Evolutionary conservation across 805 yeast species (phyloP).

Genomic region (Lipomyces spencermartinsiae): DNA sequence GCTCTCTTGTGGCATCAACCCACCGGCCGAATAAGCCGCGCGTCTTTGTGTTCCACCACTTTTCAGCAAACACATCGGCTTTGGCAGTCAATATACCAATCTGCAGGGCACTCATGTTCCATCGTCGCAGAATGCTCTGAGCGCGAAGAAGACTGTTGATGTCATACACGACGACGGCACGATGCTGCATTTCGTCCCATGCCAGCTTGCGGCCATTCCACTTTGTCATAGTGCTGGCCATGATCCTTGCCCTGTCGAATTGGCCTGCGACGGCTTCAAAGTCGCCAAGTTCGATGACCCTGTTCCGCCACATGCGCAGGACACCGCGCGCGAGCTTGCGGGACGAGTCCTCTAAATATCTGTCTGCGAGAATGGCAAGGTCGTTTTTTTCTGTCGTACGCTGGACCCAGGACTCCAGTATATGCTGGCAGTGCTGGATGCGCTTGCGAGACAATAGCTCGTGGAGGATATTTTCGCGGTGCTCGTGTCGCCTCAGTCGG

Average conservation of each 20-base stretch:
- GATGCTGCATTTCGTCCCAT: constrained; percentile 4
- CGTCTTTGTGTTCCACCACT: constrained; percentile 4
- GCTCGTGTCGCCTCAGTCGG: neutral
- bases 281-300: neutral
- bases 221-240: neutral
- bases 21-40: constrained; percentile 25
- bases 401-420: constrained; percentile 19
- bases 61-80: constrained; percentile 27
- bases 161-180: constrained; percentile 25
- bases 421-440: neutral
- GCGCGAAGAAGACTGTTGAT: constrained; percentile 29
- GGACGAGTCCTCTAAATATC: neutral
- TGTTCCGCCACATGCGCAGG: constrained; percentile 9
- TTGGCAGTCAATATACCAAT: constrained; percentile 25
- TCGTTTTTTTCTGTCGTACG: constrained; percentile 16
- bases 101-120: constrained; percentile 31
- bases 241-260: neutral
- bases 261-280: constrained; percentile 1
- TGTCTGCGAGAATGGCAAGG: constrained; percentile 14
- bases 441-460: neutral
- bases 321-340: neutral
- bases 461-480: constrained; percentile 8
- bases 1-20: constrained; percentile 28
- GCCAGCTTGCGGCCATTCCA: constrained; percentile 12
- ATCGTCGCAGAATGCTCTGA: constrained; percentile 25